These are phyloP conservation scores for Rhizopogon rudus DNA, from an alignment of 768 basidiomycete species.

Conservation along the genomic window DNA sequence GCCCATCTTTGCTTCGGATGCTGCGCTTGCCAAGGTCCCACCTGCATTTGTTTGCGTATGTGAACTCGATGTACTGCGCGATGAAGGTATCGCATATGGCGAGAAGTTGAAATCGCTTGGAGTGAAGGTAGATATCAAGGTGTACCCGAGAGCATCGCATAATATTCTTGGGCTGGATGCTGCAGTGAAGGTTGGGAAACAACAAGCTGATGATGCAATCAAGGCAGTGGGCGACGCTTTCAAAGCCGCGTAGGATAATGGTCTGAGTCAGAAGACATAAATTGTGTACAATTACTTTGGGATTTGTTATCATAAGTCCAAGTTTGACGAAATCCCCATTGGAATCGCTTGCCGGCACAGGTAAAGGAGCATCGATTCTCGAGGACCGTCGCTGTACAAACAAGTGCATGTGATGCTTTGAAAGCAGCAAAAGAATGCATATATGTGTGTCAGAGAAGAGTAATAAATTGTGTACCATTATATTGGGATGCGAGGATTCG, in stretches of 20 bases:
- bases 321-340: too few relatives aligned
- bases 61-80: conserved; percentile 62
- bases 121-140: conserved; percentile 40
- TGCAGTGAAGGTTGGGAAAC: conserved; percentile 31
- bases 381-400: too few relatives aligned
- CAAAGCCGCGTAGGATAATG: not conserved
- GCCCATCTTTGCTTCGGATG: conserved; percentile 62
- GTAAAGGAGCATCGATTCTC: too few relatives aligned
- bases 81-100: conserved; percentile 63
- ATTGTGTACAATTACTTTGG: not conserved
- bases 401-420: not conserved
- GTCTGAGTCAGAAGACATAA: not conserved
- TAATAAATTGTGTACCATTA: not conserved
- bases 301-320: not conserved
- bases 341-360: too few relatives aligned
- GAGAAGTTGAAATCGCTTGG: conserved; percentile 50
- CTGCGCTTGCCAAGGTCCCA: conserved; percentile 44
- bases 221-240: conserved; percentile 16
- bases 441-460: not conserved
- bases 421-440: not conserved
- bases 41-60: conserved; percentile 58
- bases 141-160: conserved; percentile 37
- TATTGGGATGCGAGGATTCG: not conserved
- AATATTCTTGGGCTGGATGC: conserved; percentile 72
- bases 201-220: conserved; percentile 15